phyloP scores from a whole-genome alignment of 176 grass and related monocot species.

The Luzula sylvatica region DNA sequence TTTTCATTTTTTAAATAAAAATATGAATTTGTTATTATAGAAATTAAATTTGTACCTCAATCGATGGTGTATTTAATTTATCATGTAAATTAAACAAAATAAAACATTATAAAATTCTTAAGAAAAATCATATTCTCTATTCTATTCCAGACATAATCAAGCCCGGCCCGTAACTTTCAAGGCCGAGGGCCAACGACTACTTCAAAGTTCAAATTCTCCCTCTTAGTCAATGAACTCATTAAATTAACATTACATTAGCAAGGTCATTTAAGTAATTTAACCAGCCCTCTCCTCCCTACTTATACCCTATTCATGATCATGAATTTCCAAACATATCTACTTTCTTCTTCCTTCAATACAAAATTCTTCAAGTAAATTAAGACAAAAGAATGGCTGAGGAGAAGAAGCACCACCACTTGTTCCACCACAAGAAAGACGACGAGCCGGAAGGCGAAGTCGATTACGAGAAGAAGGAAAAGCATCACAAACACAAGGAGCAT shows the following conservation, averaged over 20 bases:
- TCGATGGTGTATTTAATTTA: too few relatives aligned
- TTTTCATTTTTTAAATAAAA: too few relatives aligned
- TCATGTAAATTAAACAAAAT: too few relatives aligned
- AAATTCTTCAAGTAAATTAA: background rate
- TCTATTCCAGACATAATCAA: too few relatives aligned
- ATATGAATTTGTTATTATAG: too few relatives aligned
- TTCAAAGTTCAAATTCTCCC: too few relatives aligned
- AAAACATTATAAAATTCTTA: too few relatives aligned
- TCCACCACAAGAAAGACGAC: slow-evolving; percentile 43
- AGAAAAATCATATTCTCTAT: too few relatives aligned
- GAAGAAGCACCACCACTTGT: slow-evolving; percentile 66
- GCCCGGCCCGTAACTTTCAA: too few relatives aligned
- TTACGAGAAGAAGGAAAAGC: slow-evolving; percentile 57
- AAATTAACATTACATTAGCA: background rate
- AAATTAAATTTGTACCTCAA: too few relatives aligned
- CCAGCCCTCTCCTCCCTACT: background rate
- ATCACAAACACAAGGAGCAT: slow-evolving; percentile 65
- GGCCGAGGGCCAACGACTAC: too few relatives aligned
- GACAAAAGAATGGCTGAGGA: background rate
- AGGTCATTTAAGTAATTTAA: slow-evolving; percentile 11
- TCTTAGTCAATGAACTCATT: background rate
- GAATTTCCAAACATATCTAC: background rate
- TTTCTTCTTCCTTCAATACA: background rate
- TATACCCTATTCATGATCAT: background rate
- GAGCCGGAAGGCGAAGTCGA: slow-evolving; percentile 27